Base-by-base conservation (phyloP, 495 filamentous ascomycete genomes). In the Cercophora sp. region DNA sequence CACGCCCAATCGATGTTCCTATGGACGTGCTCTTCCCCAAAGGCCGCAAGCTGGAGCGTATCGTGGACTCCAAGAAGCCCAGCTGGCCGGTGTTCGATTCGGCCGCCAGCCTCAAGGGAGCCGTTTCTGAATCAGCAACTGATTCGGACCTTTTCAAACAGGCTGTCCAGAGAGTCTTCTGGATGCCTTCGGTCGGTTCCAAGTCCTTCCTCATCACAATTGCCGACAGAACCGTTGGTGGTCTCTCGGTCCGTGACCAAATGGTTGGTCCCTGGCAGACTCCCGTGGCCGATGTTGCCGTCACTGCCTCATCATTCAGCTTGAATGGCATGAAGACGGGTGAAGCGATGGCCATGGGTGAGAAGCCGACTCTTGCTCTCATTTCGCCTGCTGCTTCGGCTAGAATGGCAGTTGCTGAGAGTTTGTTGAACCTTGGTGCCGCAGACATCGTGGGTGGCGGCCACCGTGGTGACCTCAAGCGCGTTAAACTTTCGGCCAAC, bases 181-280 rank as follows among this genome's bases (percentile, higher is more conserved):
- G 79, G 44, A 77, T 98, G 41, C 93, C 93, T 9, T 78, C 89
- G 19, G 93, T 97, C 18, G 93, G 89, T 8, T 96, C 91, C 13
- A 97, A 97, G 71, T 90, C 86, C 6, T 98, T 97, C 76, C 78
- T 98, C 10, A 96, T 98, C 60, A 96, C 93, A 2, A 98, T 97
- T 61, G 90, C 86, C 31, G 93, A 97, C 61, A 82, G 94, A 29
- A 88, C 86, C 35, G 93, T 96, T 35, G 90, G 90, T 51, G 93
- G 93, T 40, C 80, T 96, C 27, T 89, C 87, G 20, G 83, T 86
- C 16, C 80, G 89, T 55, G 93, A 96, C 67, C 93, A 97, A 65
- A 92, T 97, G 85, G 91, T 96, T 56, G 93, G 93, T 8, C 87
- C 85, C 25, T 97, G 91, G 90, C 93, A 98, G 64, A 86, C 85